Conservation (phyloP, 495 filamentous ascomycete genomes). For the Cercophora newfieldiana region DNA sequence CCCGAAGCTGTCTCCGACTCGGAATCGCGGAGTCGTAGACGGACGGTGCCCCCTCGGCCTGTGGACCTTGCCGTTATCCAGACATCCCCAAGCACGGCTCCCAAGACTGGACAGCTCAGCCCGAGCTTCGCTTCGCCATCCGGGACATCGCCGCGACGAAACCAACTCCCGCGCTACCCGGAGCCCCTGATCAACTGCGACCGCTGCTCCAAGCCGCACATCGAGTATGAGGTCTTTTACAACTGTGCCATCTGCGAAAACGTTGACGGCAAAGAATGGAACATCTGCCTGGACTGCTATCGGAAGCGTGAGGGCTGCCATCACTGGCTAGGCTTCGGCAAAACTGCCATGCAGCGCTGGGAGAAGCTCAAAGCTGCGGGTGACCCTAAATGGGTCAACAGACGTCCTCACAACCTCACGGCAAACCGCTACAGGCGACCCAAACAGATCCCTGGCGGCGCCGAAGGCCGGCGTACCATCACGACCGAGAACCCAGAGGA, state of each 20-base stretch:
- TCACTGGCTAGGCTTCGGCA: conserved; percentile 76
- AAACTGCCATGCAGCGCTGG: conserved; percentile 62
- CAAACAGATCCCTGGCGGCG: conserved; percentile 41
- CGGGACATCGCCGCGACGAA: conserved; percentile 22
- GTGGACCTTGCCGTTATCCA: conserved; percentile 19
- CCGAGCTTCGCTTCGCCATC: conserved; percentile 23
- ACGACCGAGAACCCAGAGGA: conserved; percentile 64
- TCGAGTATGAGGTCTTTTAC: conserved; percentile 81
- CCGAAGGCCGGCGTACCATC: conserved; percentile 50
- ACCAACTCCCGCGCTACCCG: conserved; percentile 50
- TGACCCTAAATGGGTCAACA: conserved; percentile 31
- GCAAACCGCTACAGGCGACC: conserved; percentile 68
- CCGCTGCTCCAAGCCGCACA: conserved; percentile 61
- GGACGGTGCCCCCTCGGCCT: conserved; percentile 5
- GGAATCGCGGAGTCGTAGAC: conserved; percentile 8
- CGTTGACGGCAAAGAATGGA: conserved; percentile 66
- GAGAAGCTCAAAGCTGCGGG: conserved; percentile 33
- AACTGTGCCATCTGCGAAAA: conserved; percentile 71
- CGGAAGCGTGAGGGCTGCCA: conserved; percentile 70
- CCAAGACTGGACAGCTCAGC: conserved; percentile 21
- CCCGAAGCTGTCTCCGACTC: conserved; percentile 1
- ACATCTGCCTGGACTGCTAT: conserved; percentile 79
- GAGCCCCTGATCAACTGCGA: conserved; percentile 76
- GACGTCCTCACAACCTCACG: conserved; percentile 64
- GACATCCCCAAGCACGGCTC: conserved; percentile 18